These are phyloP conservation scores for Apiospora pterosperma DNA, from an alignment of 2,329 filamentous ascomycete species.

Conservation along the genomic window DNA sequence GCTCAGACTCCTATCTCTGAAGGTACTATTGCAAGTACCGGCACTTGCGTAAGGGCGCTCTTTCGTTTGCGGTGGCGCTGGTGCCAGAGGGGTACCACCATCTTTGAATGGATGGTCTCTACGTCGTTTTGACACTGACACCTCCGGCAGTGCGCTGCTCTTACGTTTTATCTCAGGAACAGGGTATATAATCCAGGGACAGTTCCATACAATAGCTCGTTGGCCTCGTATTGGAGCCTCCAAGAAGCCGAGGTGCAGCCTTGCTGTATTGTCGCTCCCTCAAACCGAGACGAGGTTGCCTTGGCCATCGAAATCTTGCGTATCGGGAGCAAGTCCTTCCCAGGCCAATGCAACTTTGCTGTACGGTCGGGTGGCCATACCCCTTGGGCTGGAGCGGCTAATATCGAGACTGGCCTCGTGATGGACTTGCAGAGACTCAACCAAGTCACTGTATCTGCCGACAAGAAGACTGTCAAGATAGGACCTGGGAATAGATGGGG, in stretches of 20 bases:
- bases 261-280: not conserved
- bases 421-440: slow-evolving; percentile 23
- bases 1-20: not conserved
- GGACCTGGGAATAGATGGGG: slow-evolving; percentile 35
- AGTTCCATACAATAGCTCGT: not conserved
- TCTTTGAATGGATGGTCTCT: too few species aligned
- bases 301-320: not conserved
- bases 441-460: slow-evolving; percentile 16
- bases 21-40: not conserved
- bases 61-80: not conserved
- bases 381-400: slow-evolving; percentile 20
- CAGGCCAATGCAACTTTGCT: slow-evolving; percentile 24
- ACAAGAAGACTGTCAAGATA: slow-evolving; percentile 26
- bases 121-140: not conserved
- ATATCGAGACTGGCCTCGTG: slow-evolving; percentile 24
- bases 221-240: not conserved
- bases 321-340: not conserved
- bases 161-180: not conserved
- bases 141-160: not conserved
- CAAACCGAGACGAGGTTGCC: not conserved
- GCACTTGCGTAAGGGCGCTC: not conserved
- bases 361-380: slow-evolving; percentile 32
- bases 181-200: not conserved
- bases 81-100: not conserved
- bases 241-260: not conserved